Evolutionary conservation across 2,329 filamentous ascomycete species (phyloP).

Genomic region (Dactylellina haptotyla): DNA sequence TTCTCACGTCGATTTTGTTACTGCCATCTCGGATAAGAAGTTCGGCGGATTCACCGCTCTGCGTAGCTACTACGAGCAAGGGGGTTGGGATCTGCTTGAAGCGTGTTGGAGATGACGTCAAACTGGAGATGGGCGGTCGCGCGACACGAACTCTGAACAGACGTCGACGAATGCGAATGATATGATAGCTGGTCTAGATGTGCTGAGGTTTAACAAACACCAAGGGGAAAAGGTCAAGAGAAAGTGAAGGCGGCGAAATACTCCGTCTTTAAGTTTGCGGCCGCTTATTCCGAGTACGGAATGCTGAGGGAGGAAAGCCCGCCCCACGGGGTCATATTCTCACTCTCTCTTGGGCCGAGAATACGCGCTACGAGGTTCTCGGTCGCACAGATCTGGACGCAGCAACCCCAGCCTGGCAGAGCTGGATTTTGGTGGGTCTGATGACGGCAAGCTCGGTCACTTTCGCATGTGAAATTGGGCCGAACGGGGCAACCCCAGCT

Average conservation of each 20-base stretch:
- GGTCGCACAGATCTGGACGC: slow-evolving; percentile 28
- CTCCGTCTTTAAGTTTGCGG: neutral
- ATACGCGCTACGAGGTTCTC: slow-evolving; percentile 51
- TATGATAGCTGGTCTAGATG: too few species aligned
- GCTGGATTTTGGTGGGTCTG: slow-evolving; percentile 12
- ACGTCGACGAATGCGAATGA: too few species aligned
- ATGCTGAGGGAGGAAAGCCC: neutral
- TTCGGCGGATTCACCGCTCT: neutral
- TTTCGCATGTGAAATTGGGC: slow-evolving; percentile 44
- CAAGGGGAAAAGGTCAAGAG: neutral
- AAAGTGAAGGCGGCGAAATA: neutral
- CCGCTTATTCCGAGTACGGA: slow-evolving; percentile 7
- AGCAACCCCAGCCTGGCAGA: neutral
- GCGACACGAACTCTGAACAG: slow-evolving; percentile 1
- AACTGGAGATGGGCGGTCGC: neutral
- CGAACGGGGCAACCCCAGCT: neutral
- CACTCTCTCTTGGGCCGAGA: slow-evolving; percentile 25
- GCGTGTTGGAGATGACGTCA: slow-evolving; percentile 35
- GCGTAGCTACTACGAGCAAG: too few species aligned
- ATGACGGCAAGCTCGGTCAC: slow-evolving; percentile 24
- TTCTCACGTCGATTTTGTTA: slow-evolving; percentile 44
- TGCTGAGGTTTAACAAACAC: neutral
- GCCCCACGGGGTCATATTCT: neutral
- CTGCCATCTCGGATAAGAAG: slow-evolving; percentile 23
- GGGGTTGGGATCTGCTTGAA: neutral